Evolutionary conservation across 257 asterid genomes (phyloP).

Genomic region (Solanum neorickii): DNA sequence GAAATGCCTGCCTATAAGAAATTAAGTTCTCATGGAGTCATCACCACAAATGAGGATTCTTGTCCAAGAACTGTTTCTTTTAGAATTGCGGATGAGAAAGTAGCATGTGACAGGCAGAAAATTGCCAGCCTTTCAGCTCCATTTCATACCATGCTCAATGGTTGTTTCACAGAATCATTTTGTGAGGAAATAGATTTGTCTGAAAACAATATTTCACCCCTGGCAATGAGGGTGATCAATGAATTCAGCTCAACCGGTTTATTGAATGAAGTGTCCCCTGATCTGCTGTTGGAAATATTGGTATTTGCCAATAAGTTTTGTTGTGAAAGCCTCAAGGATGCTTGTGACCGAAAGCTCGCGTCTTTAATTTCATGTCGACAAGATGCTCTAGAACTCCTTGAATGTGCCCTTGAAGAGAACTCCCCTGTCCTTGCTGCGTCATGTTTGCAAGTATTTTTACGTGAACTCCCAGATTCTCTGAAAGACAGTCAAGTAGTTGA

Average conservation of each 20-base stretch:
- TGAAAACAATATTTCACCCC: constrained; percentile 62
- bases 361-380: constrained; percentile 58
- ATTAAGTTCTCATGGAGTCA: constrained; percentile 5
- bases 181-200: constrained; percentile 77
- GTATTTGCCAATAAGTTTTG: constrained; percentile 90
- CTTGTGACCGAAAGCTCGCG: constrained; percentile 84
- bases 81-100: constrained; percentile 57
- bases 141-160: constrained; percentile 86
- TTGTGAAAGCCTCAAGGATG: constrained; percentile 84
- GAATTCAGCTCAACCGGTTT: constrained; percentile 52
- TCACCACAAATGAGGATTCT: not conserved
- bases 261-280: constrained; percentile 38
- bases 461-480: constrained; percentile 63
- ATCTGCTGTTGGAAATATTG: constrained; percentile 73
- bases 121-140: constrained; percentile 84
- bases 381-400: constrained; percentile 84
- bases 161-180: constrained; percentile 71
- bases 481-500: constrained; percentile 57
- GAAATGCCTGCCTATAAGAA: constrained; percentile 38
- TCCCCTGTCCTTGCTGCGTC: constrained; percentile 83
- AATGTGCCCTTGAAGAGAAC: constrained; percentile 80
- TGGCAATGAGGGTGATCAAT: constrained; percentile 53
- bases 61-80: constrained; percentile 43
- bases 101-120: constrained; percentile 59
- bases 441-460: constrained; percentile 79